Evolutionary conservation across 768 basidiomycete genomes (phyloP).

Genomic region (Rhodotorula paludigena): DNA sequence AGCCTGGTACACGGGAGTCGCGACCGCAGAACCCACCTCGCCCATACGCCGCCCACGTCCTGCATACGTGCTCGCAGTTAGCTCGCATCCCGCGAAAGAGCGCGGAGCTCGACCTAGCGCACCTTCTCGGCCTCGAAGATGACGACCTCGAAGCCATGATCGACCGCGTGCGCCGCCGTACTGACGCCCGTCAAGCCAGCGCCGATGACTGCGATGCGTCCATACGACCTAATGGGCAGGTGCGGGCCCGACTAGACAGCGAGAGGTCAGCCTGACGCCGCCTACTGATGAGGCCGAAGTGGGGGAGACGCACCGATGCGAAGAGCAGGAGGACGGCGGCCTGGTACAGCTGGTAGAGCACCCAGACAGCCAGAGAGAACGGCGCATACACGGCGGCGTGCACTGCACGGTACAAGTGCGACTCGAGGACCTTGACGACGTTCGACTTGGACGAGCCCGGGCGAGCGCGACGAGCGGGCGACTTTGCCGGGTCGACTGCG

Average conservation of each 20-base stretch:
- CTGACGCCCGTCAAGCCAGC: conserved; percentile 55
- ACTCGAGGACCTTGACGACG: too few species aligned
- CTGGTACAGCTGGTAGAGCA: conserved; percentile 49
- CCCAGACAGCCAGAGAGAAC: too few species aligned
- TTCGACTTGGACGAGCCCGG: neutral
- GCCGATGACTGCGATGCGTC: conserved; percentile 55
- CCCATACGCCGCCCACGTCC: conserved; percentile 55
- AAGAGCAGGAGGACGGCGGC: conserved; percentile 50
- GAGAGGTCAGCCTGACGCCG: neutral
- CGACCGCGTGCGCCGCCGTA: conserved; percentile 49
- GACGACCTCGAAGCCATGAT: conserved; percentile 57
- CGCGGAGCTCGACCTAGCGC: neutral
- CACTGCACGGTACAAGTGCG: neutral
- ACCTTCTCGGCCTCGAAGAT: conserved; percentile 49
- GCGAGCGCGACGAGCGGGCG: neutral
- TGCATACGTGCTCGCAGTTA: neutral
- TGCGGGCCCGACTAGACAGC: neutral
- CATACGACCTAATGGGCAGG: conserved; percentile 45
- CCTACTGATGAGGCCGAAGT: neutral
- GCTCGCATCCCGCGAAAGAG: neutral
- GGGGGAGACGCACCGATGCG: conserved; percentile 30
- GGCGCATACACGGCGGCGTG: neutral
- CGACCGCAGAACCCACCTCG: conserved; percentile 15
- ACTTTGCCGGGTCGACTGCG: neutral
- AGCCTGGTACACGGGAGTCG: too few species aligned